A percentile compares a stretch with the other conserved stretches of the same genome.
Evolutionary conservation across 2,329 filamentous ascomycete genomes (phyloP).

Genomic region (Ceratocystis variospora): DNA sequence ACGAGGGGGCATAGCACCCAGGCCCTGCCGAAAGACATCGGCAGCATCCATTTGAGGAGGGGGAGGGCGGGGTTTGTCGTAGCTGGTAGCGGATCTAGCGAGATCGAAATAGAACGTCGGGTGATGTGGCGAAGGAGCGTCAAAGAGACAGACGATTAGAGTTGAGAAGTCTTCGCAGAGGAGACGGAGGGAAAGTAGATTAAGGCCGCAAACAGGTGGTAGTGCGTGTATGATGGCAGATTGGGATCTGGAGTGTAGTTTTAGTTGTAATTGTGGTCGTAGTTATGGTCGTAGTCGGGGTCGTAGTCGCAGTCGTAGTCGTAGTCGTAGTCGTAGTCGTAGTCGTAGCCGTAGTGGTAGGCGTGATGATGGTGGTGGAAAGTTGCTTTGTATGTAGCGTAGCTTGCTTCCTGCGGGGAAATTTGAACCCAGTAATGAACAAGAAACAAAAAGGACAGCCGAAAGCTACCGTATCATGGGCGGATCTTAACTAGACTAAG

Average conservation of each 20-base stretch:
- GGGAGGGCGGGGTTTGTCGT: neutral
- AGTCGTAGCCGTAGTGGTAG: neutral
- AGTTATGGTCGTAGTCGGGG: neutral
- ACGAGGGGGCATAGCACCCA: constrained; percentile 28
- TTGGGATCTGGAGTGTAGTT: no score
- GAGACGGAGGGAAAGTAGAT: neutral
- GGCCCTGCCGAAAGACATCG: constrained; percentile 46
- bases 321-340: neutral
- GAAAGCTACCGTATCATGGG: constrained; percentile 4
- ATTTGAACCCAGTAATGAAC: neutral
- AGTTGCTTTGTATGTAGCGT: neutral
- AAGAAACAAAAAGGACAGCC: neutral
- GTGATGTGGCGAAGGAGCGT: neutral
- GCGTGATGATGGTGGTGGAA: neutral
- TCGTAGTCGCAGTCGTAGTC: neutral
- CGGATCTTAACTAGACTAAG: neutral
- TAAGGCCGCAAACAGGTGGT: neutral
- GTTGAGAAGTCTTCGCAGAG: neutral
- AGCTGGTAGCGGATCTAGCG: no score
- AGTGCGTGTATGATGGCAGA: neutral
- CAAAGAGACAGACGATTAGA: neutral
- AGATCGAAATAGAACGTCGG: neutral
- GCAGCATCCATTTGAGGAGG: constrained; percentile 40
- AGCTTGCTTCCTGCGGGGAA: constrained; percentile 3
- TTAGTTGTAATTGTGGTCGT: neutral